phyloP scores from a whole-genome alignment of 2,329 filamentous ascomycete species.

The Beauveria caledonica region DNA sequence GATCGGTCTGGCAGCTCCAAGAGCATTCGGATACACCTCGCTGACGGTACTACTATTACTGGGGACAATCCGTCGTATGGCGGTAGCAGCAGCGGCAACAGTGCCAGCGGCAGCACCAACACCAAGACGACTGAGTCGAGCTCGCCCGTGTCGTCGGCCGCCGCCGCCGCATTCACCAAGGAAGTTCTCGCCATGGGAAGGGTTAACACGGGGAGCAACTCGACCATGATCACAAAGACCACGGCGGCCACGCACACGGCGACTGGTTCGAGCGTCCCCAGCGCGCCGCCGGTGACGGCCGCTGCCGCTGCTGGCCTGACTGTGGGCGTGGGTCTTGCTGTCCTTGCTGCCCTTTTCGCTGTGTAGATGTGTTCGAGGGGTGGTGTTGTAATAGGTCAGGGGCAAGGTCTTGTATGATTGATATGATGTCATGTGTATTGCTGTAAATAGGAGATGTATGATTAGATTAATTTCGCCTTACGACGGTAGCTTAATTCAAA shows the following conservation, averaged over 20 bases:
- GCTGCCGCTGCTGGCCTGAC: background rate
- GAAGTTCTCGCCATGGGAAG: background rate
- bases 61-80: background rate
- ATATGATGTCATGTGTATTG: background rate
- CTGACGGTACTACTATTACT: background rate
- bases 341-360: background rate
- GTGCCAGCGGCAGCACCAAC: background rate
- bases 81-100: background rate
- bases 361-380: background rate
- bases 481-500: background rate
- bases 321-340: background rate
- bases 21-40: constrained; percentile 30
- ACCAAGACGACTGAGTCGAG: background rate
- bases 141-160: background rate
- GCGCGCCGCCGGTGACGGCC: background rate
- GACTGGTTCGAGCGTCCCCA: background rate
- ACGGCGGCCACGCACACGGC: background rate
- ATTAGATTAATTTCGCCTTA: too few species aligned
- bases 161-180: background rate
- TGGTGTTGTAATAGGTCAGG: background rate
- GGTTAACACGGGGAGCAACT: background rate
- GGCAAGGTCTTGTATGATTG: background rate
- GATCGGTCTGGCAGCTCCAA: constrained; percentile 33
- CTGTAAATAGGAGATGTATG: background rate
- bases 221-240: background rate